Evolutionary conservation across 208 protist species (phyloP).

Genomic region (Trypanosoma vivax): DNA sequence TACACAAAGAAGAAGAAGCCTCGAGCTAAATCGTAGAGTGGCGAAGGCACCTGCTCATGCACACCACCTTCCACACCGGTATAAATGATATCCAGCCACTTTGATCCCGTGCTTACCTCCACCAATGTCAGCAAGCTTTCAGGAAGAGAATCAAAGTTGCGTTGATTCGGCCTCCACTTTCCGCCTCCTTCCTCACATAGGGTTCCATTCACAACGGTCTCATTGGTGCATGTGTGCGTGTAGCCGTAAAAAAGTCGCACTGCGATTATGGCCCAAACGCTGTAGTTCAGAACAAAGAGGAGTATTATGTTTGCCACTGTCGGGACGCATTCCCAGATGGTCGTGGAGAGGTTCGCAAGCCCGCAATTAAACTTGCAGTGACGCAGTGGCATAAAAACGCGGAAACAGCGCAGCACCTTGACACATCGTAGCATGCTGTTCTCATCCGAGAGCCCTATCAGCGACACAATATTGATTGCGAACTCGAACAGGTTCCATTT

Average conservation of each 20-base stretch:
- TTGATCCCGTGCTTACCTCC: constrained; percentile 84
- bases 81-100: constrained; percentile 87
- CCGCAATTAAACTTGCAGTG: constrained; percentile 46
- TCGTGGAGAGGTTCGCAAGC: constrained; percentile 51
- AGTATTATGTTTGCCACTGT: constrained; percentile 79
- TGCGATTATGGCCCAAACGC: constrained; percentile 90
- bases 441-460: constrained; percentile 47
- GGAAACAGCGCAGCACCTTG: constrained; percentile 81
- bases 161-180: constrained; percentile 34
- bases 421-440: constrained; percentile 58
- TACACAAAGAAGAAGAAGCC: constrained; percentile 88
- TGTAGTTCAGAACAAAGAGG: constrained; percentile 85
- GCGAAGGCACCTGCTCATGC: constrained; percentile 28
- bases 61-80: constrained; percentile 67
- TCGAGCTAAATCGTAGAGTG: constrained; percentile 57
- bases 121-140: constrained; percentile 86
- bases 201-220: constrained; percentile 30
- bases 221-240: constrained; percentile 68
- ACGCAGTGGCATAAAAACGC: constrained; percentile 68
- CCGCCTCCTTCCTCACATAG: constrained; percentile 24
- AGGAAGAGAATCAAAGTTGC: constrained; percentile 89
- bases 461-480: constrained; percentile 82
- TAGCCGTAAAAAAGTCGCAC: constrained; percentile 87
- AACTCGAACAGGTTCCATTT: constrained; percentile 87
- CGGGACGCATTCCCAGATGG: constrained; percentile 77